These are phyloP conservation scores for Arbutus unedo DNA, from an alignment of 148 eudicot species.

Conservation along the genomic window DNA sequence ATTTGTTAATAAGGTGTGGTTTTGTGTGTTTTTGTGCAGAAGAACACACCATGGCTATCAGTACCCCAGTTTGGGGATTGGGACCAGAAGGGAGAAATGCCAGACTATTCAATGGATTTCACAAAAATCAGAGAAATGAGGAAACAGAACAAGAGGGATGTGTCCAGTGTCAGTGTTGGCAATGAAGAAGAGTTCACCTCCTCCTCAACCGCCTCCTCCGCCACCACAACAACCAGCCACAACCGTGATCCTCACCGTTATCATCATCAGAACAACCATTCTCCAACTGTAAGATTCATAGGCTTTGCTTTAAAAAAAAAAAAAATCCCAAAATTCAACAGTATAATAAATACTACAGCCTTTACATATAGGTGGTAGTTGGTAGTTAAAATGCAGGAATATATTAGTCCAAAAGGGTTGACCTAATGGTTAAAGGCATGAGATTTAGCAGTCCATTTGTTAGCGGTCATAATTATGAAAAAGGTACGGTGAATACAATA, in stretches of 20 bases:
- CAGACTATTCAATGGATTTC: constrained; percentile 90
- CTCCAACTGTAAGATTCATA: constrained; percentile 68
- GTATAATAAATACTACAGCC: background rate
- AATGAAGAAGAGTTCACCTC: constrained; percentile 81
- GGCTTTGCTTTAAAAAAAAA: background rate
- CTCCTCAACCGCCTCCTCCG: constrained; percentile 28
- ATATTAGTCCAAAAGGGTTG: too few relatives aligned
- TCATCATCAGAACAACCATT: constrained; percentile 43
- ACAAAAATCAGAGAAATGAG: constrained; percentile 89
- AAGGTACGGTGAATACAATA: too few relatives aligned
- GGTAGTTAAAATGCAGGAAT: too few relatives aligned
- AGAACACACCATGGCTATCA: constrained; percentile 72
- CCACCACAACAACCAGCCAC: constrained; percentile 37
- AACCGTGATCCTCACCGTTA: constrained; percentile 38
- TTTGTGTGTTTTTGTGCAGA: constrained; percentile 33
- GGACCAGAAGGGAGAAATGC: constrained; percentile 81
- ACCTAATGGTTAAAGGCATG: background rate
- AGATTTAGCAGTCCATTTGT: too few relatives aligned
- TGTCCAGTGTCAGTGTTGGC: constrained; percentile 87
- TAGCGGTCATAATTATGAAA: too few relatives aligned
- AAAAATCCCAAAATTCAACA: background rate
- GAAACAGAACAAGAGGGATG: constrained; percentile 91
- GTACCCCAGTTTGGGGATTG: constrained; percentile 98
- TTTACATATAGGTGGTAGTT: too few relatives aligned
- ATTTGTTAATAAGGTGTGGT: background rate